Conservation (phyloP, 2,329 filamentous ascomycete species). For the Westerdykella aurantiaca region DNA sequence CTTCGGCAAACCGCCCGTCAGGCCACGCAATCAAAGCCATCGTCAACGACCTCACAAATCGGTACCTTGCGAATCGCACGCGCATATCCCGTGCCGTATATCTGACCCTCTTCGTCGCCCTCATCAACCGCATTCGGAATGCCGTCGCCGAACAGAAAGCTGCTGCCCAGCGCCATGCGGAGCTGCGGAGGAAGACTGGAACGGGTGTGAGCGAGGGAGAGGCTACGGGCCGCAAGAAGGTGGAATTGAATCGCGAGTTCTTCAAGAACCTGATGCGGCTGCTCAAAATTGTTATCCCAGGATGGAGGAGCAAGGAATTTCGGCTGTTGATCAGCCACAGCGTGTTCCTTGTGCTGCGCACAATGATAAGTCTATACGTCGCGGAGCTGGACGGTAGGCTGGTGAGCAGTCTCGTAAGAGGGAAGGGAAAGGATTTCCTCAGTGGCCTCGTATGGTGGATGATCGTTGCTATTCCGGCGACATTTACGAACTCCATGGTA, state of each 20-base stretch:
- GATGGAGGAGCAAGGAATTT: slow-evolving; percentile 83
- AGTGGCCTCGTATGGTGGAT: slow-evolving; percentile 96
- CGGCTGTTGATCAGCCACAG: slow-evolving; percentile 83
- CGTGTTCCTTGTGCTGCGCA: slow-evolving; percentile 84
- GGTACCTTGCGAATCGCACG: slow-evolving; percentile 37
- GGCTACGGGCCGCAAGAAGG: slow-evolving; percentile 59
- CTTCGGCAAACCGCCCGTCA: slow-evolving; percentile 23
- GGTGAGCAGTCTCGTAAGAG: slow-evolving; percentile 86
- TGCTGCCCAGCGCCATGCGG: slow-evolving; percentile 63
- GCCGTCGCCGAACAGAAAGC: slow-evolving; percentile 91
- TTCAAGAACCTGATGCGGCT: slow-evolving; percentile 71
- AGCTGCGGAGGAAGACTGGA: slow-evolving; percentile 49
- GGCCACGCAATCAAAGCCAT: slow-evolving; percentile 32
- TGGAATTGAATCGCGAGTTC: slow-evolving; percentile 87
- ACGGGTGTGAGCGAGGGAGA: slow-evolving; percentile 32
- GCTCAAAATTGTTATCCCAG: slow-evolving; percentile 81
- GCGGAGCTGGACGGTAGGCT: slow-evolving; percentile 91
- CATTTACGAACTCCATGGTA: slow-evolving; percentile 98
- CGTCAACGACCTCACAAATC: slow-evolving; percentile 33
- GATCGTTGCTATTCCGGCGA: slow-evolving; percentile 90
- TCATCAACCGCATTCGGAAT: slow-evolving; percentile 74
- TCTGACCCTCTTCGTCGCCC: slow-evolving; percentile 38
- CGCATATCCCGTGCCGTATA: slow-evolving; percentile 40
- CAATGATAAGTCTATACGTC: slow-evolving; percentile 89
- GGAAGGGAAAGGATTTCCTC: slow-evolving; percentile 84